Evolutionary conservation across 306 rosid genomes (phyloP).

Genomic region (Rosa lucieae): DNA sequence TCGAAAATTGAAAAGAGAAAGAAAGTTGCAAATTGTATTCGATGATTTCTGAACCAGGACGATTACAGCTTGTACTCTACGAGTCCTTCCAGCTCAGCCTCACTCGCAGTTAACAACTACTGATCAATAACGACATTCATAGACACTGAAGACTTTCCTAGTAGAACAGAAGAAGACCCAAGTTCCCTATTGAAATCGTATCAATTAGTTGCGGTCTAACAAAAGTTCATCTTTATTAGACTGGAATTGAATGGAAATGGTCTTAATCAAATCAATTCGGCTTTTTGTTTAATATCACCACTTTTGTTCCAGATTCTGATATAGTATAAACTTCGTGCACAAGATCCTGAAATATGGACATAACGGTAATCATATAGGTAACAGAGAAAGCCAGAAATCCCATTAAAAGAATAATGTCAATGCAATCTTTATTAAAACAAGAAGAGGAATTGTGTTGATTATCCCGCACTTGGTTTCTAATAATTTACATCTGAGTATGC

Average conservation of each 20-base stretch:
- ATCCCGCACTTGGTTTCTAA: not conserved
- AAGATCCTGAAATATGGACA: not conserved
- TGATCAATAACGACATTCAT: too few species aligned
- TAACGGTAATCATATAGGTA: not conserved
- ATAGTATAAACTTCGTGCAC: not conserved
- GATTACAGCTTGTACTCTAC: too few species aligned
- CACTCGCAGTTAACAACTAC: too few species aligned
- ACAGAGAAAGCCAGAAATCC: not conserved
- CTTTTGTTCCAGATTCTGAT: not conserved
- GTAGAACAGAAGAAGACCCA: too few species aligned
- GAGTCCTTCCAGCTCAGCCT: too few species aligned
- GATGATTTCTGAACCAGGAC: too few species aligned
- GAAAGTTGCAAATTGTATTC: too few species aligned
- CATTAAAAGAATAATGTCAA: not conserved
- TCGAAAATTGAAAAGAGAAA: too few species aligned
- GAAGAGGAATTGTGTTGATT: not conserved
- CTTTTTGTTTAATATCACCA: not conserved
- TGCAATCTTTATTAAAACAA: not conserved
- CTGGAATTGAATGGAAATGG: not conserved
- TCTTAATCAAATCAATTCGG: not conserved
- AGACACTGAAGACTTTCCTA: too few species aligned
- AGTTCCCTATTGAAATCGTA: not conserved
- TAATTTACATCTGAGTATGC: not conserved
- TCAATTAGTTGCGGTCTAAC: not conserved
- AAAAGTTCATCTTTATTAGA: not conserved